Base-by-base conservation (phyloP, 169 alveolate species). In the Eimeria sp. region DNA sequence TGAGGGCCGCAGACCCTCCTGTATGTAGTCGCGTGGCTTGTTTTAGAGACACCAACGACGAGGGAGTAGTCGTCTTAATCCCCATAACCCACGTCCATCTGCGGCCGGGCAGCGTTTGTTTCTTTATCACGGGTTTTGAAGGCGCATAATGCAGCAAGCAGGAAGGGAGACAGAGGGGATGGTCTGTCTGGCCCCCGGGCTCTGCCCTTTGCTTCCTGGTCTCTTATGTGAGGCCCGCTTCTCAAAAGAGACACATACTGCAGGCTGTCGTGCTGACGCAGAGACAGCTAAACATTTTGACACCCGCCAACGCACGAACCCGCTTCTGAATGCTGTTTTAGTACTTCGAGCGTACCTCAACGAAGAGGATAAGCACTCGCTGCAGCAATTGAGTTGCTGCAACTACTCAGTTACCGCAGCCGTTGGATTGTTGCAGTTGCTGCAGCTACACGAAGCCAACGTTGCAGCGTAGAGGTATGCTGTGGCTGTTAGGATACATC, bases 21-120 rank as follows among this genome's bases (percentile, higher is more conserved):
- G 75, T 40, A 65, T 65, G 75, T 40, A 65, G 22, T 65, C 40
- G 40, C 43, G n/a, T 65, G 43, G 6, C 10, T 20, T 65, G 75
- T 65, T 65, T 65, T 65, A 65, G 18, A n/a, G 34, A 65, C 75
- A 65, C 75, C 75, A 65, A 5, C n/a, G 70, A 40, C n/a, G 40
- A 20, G 34, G 75, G 40, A 65, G 75, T 61, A 65, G n/a, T 13
- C 11, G 63, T 54, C 18, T 4, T 61, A 61, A 25, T 9, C 70
- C 70, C 70, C n/a, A 61, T 14, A 61, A 18, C 20, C 70, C 20
- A 54, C 10, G 70, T 16, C 70, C 11, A 61, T 61, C 18, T 61
- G 70, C 70, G n/a, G n/a, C 70, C 70, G 70, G 70, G 70, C 70
- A 61, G 70, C 70, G 70, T 61, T 61, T 61, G 27, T 61, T 16